A percentile compares a stretch with the other conserved stretches of the same genome.
These are phyloP conservation scores for Leishmania aethiopica DNA, from an alignment of 208 protist species.

Conservation along the genomic window DNA sequence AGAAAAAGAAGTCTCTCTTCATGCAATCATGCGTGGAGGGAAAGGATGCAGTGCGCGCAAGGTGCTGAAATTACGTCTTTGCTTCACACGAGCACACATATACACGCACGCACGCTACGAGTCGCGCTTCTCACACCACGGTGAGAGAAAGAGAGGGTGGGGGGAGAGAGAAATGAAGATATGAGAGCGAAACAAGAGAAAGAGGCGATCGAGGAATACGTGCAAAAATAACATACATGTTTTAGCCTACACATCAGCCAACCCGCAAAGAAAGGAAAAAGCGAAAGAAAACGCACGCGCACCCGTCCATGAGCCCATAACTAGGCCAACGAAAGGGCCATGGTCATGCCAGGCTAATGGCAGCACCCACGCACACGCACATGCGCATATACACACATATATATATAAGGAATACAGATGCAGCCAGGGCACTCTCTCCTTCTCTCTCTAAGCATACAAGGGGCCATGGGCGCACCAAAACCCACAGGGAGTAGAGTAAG, in stretches of 20 bases:
- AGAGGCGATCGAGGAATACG: background rate
- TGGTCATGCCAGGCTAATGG: background rate
- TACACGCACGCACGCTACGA: background rate
- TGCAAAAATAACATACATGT: background rate
- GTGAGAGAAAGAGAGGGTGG: no score
- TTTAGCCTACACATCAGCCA: no score
- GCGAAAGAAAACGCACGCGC: background rate
- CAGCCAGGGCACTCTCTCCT: no score
- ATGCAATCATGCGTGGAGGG: background rate
- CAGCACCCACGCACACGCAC: background rate
- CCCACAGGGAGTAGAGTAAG: background rate
- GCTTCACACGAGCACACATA: background rate
- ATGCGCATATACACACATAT: background rate
- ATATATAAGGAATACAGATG: no score
- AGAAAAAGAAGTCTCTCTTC: background rate
- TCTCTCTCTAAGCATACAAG: background rate
- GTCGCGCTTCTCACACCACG: background rate
- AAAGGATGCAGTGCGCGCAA: background rate
- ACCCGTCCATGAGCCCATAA: background rate
- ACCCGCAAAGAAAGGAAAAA: background rate
- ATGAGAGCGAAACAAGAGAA: background rate
- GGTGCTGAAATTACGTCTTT: background rate
- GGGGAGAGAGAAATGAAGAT: background rate
- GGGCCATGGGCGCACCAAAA: background rate
- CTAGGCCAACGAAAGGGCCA: background rate